phyloP scores from a whole-genome alignment of 139 green algal species.

The Haematococcus sp. region DNA sequence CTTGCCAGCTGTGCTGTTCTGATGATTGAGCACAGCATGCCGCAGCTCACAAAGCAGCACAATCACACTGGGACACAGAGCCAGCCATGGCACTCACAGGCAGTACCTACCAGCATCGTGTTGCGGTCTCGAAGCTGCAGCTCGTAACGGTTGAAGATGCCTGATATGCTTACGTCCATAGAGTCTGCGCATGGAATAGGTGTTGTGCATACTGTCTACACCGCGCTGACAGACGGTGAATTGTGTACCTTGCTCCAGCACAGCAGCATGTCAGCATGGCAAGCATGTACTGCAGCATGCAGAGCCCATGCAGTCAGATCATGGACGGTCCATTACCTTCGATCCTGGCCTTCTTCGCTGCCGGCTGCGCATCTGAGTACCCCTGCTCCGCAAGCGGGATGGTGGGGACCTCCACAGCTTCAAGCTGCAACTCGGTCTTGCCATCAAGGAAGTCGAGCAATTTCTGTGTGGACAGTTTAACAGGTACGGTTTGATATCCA shows the following conservation, averaged over 20 bases:
- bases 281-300: too few relatives aligned
- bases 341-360: constrained; percentile 35
- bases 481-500: not conserved
- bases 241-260: too few relatives aligned
- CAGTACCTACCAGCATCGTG: constrained; percentile 45
- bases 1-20: not conserved
- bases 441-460: constrained; percentile 46
- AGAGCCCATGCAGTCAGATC: not conserved
- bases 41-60: too few relatives aligned
- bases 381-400: not conserved
- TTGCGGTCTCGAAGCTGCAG: constrained; percentile 51
- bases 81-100: not conserved
- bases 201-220: not conserved
- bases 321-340: constrained; percentile 12
- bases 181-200: not conserved
- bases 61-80: not conserved
- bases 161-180: not conserved
- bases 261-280: too few relatives aligned
- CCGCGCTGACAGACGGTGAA: not conserved
- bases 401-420: constrained; percentile 12
- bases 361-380: constrained; percentile 15
- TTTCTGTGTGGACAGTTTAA: constrained; percentile 16
- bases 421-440: constrained; percentile 15
- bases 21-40: too few relatives aligned
- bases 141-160: constrained; percentile 27